phyloP scores from a whole-genome alignment of 768 basidiomycete genomes.

The Collybiopsis confluens region DNA sequence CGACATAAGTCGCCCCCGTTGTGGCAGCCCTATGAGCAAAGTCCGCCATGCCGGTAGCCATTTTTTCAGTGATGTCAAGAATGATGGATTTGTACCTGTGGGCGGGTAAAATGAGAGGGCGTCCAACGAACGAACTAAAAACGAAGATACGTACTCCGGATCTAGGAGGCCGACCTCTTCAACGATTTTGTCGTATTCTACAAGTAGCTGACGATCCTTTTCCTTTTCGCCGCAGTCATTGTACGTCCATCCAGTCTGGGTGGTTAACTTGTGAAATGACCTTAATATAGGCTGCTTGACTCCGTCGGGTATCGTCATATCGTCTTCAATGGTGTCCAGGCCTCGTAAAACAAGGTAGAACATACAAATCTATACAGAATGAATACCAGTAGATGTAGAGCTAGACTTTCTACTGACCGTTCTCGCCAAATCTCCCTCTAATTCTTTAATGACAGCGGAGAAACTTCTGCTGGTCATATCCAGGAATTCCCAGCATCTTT shows the following conservation, averaged over 20 bases:
- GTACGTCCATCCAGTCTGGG: slow-evolving; percentile 85
- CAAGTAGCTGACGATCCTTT: slow-evolving; percentile 80
- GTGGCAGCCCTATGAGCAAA: slow-evolving; percentile 81
- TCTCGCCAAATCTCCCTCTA: slow-evolving; percentile 91
- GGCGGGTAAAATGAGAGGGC: slow-evolving; percentile 5
- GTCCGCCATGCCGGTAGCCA: slow-evolving; percentile 95
- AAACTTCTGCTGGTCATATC: slow-evolving; percentile 90
- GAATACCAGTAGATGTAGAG: background rate
- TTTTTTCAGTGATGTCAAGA: slow-evolving; percentile 76
- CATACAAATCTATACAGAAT: slow-evolving; percentile 66
- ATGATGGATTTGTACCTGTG: slow-evolving; percentile 74
- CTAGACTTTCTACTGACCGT: slow-evolving; percentile 54
- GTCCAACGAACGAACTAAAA: background rate
- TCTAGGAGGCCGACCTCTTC: slow-evolving; percentile 72
- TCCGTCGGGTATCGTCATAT: slow-evolving; percentile 89
- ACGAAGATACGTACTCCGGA: slow-evolving; percentile 45
- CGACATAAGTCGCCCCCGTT: slow-evolving; percentile 65
- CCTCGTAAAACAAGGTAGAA: slow-evolving; percentile 94
- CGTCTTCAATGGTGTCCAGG: slow-evolving; percentile 97
- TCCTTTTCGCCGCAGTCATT: slow-evolving; percentile 79
- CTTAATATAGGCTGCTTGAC: slow-evolving; percentile 85
- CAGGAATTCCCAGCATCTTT: slow-evolving; percentile 83
- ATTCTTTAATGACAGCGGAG: slow-evolving; percentile 89
- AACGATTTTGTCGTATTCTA: slow-evolving; percentile 78
- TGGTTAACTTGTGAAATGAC: slow-evolving; percentile 73